Evolutionary conservation across 441 rosid species (phyloP), one percentile per base, ranked within the genome.

Genomic region (Syzygium malaccense): DNA sequence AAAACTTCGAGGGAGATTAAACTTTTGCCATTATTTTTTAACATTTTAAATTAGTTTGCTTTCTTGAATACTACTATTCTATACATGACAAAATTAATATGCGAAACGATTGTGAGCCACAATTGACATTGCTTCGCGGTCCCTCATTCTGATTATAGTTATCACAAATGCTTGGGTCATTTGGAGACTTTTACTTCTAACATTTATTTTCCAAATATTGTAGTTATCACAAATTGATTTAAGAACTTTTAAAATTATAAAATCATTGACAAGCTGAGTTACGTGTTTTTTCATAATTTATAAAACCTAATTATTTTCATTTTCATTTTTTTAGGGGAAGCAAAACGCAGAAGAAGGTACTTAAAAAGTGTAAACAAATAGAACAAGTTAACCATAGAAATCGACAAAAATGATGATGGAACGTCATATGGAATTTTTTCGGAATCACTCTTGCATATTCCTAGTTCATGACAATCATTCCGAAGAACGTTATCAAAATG

Each of bases 401-500:
- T 30, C 12, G 2, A 30, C 41, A 66, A 66, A 66, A 30, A 30
- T 64, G 23, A 68, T 9, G 48, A 18, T 68, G 79, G 7, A 33
- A 68, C 37, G 3, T 18, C 1, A 14, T 30, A n/a, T n/a, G n/a
- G n/a, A n/a, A n/a, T n/a, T n/a, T 0, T 6, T 14, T 62, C 8
- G 10, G 71, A 62, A 60, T 60, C 19, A 0, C 33, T 62, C 8
- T 62, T 64, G 23, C 20, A 32, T 68, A 32, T 68, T 68, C 13
- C 4, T 4, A 68, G 11, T 32, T 32, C 79, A 18, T 18, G 26
- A 18, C 14, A 33, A 32, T 68, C 14, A 68, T 68, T 18, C 7
- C 9, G 0, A 68, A 19, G 7, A 68, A 4, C 0, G 1, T 18
- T 4, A 19, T 66, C 79, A 30, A 8, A 32, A 68, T 68, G 14